A percentile compares a stretch with the other conserved stretches of the same genome.
These are phyloP conservation scores for Podospora australis DNA, from an alignment of 495 filamentous ascomycete species.

Conservation along the genomic window DNA sequence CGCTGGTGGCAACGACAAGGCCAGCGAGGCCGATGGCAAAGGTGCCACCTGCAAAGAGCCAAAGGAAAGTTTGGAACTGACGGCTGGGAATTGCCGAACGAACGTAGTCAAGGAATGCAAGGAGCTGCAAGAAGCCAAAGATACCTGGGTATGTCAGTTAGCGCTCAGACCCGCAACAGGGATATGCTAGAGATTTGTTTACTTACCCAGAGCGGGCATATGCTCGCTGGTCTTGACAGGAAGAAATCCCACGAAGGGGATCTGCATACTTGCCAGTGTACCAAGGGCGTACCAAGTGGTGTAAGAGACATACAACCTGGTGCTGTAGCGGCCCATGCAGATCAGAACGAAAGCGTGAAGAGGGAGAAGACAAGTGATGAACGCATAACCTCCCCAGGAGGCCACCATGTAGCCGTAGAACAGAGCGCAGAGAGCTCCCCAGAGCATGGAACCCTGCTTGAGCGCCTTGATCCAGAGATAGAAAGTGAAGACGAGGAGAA, in stretches of 20 bases:
- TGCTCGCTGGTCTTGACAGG: conserved; percentile 96
- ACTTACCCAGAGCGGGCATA: conserved; percentile 96
- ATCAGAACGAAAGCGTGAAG: conserved; percentile 93
- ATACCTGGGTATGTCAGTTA: too few species aligned
- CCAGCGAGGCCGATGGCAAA: conserved; percentile 58
- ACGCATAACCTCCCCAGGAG: conserved; percentile 99
- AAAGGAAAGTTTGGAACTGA: conserved; percentile 86
- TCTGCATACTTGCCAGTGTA: conserved; percentile 97
- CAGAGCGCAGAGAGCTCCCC: conserved; percentile 88
- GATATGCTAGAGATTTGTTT: too few species aligned
- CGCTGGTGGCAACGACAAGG: conserved; percentile 74
- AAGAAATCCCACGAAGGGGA: conserved; percentile 97
- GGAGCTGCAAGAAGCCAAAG: conserved; percentile 91
- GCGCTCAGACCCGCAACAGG: too few species aligned
- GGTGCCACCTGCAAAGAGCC: conserved; percentile 62
- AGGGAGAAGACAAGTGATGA: conserved; percentile 97
- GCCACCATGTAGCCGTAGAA: conserved; percentile 99
- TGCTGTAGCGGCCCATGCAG: conserved; percentile 94
- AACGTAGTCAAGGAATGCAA: conserved; percentile 88
- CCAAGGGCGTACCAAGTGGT: conserved; percentile 97
- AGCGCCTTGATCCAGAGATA: conserved; percentile 98
- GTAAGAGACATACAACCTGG: conserved; percentile 90
- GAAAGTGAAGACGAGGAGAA: conserved; percentile 97
- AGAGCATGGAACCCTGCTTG: conserved; percentile 91
- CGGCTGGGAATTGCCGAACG: conserved; percentile 79